Base-by-base conservation (phyloP, 2,329 filamentous ascomycete genomes). In the Colletotrichum noveboracense region DNA sequence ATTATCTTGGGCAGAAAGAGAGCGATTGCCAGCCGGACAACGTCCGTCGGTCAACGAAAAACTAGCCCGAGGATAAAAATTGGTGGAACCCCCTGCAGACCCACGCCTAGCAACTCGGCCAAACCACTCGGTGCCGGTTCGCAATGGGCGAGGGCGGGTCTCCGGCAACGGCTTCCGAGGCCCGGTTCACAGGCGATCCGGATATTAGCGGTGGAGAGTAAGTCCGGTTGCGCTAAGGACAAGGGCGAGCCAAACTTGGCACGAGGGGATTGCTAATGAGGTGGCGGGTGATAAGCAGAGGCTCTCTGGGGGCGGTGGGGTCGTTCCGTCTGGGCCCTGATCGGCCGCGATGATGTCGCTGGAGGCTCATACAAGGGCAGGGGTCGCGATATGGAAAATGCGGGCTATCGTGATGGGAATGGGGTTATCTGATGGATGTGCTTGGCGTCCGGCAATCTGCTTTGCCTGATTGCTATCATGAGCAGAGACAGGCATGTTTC, bases 321-420 rank as follows among this genome's bases (percentile, higher is more conserved):
- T 21, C 64, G 13, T 7, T 48, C 28, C 30, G 65, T 24, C 43
- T 43, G 56, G 43, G 60, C 12, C n/a, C 24, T 64, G 56, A 60
- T 48, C 67, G 24, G 30, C 60, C 34, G 12, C 30, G 32, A 26
- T 65, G 66, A 60, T 65, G 71, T 74, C 24, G 14, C 43, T 34
- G 67, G 43, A 13, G 43, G 43, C 24, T 34, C 8, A n/a, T 67
- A 36, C 32, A 28, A 21, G 18, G 58, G 5, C 65, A 67, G 18
- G 61, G 61, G 21, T 43, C 18, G 13, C n/a, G 34, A 64, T 26
- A 24, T 64, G 32, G 21, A 86, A 86, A 88, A 64, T 84, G 87
- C 2, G 87, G 85, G 43, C 16, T 52, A 52, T 52, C 43, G 43
- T 52, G 43, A 52, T 3, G n/a, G 6, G n/a, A 6, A 52, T 21